Evolutionary conservation across 148 eudicot species (phyloP).

Genomic region (Rhododendron simsii): DNA sequence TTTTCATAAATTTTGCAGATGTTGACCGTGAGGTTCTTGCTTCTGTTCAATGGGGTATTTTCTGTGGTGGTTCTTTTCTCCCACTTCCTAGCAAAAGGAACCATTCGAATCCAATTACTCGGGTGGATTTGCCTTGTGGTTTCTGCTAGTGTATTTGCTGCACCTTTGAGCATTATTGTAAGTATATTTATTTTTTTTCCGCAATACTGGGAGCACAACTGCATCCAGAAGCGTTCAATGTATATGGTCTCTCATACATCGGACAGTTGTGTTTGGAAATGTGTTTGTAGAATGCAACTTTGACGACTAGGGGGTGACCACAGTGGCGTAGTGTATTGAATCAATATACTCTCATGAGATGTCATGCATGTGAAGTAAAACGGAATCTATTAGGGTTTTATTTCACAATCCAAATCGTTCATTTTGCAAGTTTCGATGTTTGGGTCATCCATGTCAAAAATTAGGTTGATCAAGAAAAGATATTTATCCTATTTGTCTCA

Average conservation of each 20-base stretch:
- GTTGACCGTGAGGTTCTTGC: slow-evolving; percentile 36
- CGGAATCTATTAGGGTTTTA: neutral
- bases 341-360: too few relatives aligned
- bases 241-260: neutral
- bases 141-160: slow-evolving; percentile 55
- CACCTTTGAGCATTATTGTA: slow-evolving; percentile 76
- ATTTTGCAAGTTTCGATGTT: neutral
- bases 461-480: too few relatives aligned
- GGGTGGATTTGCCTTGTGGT: slow-evolving; percentile 68
- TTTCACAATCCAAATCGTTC: too few relatives aligned
- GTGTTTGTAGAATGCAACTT: neutral
- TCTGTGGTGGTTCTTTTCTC: slow-evolving; percentile 38
- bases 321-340: neutral
- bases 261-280: too few relatives aligned
- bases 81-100: slow-evolving; percentile 41
- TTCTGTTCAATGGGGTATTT: slow-evolving; percentile 44
- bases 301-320: neutral
- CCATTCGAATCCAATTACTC: slow-evolving; percentile 34
- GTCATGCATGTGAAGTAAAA: neutral
- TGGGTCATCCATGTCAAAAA: neutral
- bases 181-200: neutral
- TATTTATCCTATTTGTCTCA: too few relatives aligned
- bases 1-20: slow-evolving; percentile 11
- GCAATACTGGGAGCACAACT: neutral
- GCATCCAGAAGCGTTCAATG: too few relatives aligned